Evolutionary conservation across 2,329 filamentous ascomycete species (phyloP).

Genomic region (Colletotrichum plurivorum): DNA sequence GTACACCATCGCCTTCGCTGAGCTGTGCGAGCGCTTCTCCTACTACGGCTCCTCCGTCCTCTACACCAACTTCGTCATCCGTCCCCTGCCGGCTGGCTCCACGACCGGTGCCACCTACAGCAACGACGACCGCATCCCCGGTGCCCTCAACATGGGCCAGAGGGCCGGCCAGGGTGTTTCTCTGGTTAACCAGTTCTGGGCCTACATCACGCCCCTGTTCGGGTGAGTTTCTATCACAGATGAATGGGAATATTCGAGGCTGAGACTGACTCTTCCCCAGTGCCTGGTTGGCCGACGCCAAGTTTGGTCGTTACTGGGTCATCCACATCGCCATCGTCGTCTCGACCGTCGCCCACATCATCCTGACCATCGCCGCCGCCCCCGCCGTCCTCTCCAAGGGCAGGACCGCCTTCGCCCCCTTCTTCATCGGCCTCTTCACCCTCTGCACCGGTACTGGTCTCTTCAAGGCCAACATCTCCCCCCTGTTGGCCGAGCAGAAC

Average conservation of each 20-base stretch:
- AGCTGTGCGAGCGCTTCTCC: constrained; percentile 82
- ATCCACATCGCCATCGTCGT: constrained; percentile 77
- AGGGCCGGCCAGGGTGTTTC: constrained; percentile 64
- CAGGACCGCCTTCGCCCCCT: constrained; percentile 73
- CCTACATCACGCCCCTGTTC: constrained; percentile 71
- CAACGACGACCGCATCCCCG: constrained; percentile 52
- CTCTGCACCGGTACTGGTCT: constrained; percentile 79
- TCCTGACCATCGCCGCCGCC: constrained; percentile 76
- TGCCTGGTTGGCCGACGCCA: constrained; percentile 75
- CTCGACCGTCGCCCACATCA: constrained; percentile 75
- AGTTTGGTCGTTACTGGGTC: constrained; percentile 80
- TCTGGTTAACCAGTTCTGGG: constrained; percentile 73
- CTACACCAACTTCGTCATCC: constrained; percentile 77
- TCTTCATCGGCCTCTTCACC: constrained; percentile 74
- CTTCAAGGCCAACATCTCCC: constrained; percentile 86
- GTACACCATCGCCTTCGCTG: constrained; percentile 80
- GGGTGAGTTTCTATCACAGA: constrained; percentile 57
- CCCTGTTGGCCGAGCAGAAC: constrained; percentile 80
- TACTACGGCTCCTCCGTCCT: constrained; percentile 81
- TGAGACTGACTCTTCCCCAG: constrained; percentile 44
- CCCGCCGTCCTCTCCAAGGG: constrained; percentile 72
- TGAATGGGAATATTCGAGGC: neutral
- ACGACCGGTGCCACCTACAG: constrained; percentile 64
- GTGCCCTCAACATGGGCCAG: constrained; percentile 72
- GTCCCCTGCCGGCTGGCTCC: constrained; percentile 66